These are phyloP conservation scores for Trifolium repens DNA, from an alignment of 306 rosid genomes.

Conservation along the genomic window DNA sequence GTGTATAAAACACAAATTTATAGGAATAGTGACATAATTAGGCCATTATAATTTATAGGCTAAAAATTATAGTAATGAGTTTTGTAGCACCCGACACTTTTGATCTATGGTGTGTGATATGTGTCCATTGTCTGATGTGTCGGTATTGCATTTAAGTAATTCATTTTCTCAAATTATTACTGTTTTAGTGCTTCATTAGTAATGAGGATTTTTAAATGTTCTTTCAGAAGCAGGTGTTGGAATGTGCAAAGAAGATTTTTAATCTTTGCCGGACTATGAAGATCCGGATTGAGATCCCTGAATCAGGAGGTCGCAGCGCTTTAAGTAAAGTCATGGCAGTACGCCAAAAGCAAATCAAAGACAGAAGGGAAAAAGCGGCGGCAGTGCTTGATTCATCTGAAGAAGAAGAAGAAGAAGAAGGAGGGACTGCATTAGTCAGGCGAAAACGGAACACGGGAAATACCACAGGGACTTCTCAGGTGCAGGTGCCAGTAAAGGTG, in stretches of 20 bases:
- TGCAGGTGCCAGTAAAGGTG: background rate
- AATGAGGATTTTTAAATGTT: background rate
- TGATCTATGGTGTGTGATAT: no score
- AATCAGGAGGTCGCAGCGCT: background rate
- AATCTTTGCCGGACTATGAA: background rate
- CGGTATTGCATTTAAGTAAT: no score
- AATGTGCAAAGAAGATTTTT: background rate
- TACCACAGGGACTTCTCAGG: background rate
- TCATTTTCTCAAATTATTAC: no score
- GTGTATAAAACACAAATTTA: background rate
- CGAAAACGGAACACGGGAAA: background rate
- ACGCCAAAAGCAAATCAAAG: background rate
- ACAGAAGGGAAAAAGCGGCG: background rate
- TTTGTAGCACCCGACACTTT: no score
- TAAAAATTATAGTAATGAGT: background rate
- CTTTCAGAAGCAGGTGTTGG: background rate
- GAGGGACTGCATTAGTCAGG: background rate
- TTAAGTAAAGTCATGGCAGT: background rate
- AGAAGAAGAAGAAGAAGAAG: slow-evolving; percentile 2
- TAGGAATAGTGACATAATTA: background rate
- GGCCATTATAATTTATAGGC: background rate
- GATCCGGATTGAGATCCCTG: background rate
- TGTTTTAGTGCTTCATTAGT: no score
- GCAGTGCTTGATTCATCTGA: background rate
- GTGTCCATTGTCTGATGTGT: no score